These are phyloP conservation scores for Metarhizium guizhouense DNA, from an alignment of 2,329 filamentous ascomycete species.

Conservation along the genomic window DNA sequence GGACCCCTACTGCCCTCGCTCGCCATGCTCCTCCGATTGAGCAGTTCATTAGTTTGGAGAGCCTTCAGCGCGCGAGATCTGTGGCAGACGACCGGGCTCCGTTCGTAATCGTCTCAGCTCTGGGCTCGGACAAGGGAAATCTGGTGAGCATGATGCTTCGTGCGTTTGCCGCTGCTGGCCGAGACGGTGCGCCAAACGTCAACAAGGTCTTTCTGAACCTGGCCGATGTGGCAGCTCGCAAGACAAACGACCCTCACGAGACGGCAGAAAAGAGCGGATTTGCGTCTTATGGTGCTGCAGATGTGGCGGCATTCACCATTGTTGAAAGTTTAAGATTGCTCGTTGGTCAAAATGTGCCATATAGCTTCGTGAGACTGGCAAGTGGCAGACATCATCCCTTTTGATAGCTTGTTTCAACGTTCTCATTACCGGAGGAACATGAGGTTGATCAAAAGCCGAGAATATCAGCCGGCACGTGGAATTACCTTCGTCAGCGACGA, in stretches of 20 bases:
- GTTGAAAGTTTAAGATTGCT: conserved; percentile 71
- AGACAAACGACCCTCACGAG: conserved; percentile 56
- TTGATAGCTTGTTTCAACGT: background rate
- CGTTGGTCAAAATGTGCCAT: conserved; percentile 79
- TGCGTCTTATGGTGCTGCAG: conserved; percentile 68
- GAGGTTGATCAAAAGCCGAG: background rate
- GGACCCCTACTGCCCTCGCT: conserved; percentile 51
- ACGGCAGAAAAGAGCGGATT: conserved; percentile 70
- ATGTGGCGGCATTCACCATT: conserved; percentile 76
- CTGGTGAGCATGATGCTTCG: conserved; percentile 70
- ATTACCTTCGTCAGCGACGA: background rate
- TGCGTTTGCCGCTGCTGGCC: conserved; percentile 47
- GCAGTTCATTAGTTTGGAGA: conserved; percentile 69
- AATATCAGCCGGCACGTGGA: background rate
- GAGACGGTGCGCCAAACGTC: conserved; percentile 26
- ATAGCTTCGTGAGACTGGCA: conserved; percentile 76
- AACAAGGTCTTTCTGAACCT: conserved; percentile 74
- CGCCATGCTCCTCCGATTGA: conserved; percentile 59
- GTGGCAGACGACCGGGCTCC: conserved; percentile 48
- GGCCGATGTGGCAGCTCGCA: conserved; percentile 45
- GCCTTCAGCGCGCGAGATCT: conserved; percentile 42
- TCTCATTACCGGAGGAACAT: background rate
- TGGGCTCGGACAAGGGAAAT: conserved; percentile 69
- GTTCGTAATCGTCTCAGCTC: conserved; percentile 72
- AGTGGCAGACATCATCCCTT: conserved; percentile 33